Evolutionary conservation across 441 rosid genomes (phyloP), one percentile per base, ranked within the genome.

Genomic region (Populus hybrid): DNA sequence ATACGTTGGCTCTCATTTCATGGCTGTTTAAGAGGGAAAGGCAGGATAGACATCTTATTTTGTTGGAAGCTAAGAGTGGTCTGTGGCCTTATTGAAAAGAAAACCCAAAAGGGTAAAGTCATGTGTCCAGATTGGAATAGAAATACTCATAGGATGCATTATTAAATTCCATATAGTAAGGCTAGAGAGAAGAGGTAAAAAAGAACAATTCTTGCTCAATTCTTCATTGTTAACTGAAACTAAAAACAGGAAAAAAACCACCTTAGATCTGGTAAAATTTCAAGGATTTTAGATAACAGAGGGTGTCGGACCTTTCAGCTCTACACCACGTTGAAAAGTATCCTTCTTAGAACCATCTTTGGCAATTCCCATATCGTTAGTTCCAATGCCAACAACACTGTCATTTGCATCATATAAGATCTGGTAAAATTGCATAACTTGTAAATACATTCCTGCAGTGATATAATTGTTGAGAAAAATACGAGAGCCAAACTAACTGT

Each of bases 291-390:
- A 53, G 61, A 53, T 16, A 53, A 53, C 7, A 53, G 9, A 53
- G 61, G n/a, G 61, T 16, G 61, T 16, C n/a, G 78, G 67, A 81
- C 97, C 99, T 89, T 89, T 91, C 69, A 95, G 79, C 82, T 84
- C 93, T 28, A 95, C 97, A 64, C 98, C 99, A 42, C 75, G 87
- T 83, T 93, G 98, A 78, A 91, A 95, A 86, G 71, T 95, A 64
- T 88, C 99, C 87, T 93, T 93, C 86, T 85, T 90, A 64, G 93
- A 85, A 76, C 98, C 97, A 88, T 91, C 89, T 90, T 95, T 93
- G 35, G 97, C 87, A 82, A 95, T 88, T 80, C 99, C 99, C 98
- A 93, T 92, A 87, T 95, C 98, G 83, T 88, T 95, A 64, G 99
- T 95, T 83, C 83, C 91, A 81, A 95, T 89, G 73, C 99, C 99